Evolutionary conservation across 768 basidiomycete species (phyloP), one percentile per base, ranked within the genome.

Genomic region (Rhizopogon vinicolor): DNA sequence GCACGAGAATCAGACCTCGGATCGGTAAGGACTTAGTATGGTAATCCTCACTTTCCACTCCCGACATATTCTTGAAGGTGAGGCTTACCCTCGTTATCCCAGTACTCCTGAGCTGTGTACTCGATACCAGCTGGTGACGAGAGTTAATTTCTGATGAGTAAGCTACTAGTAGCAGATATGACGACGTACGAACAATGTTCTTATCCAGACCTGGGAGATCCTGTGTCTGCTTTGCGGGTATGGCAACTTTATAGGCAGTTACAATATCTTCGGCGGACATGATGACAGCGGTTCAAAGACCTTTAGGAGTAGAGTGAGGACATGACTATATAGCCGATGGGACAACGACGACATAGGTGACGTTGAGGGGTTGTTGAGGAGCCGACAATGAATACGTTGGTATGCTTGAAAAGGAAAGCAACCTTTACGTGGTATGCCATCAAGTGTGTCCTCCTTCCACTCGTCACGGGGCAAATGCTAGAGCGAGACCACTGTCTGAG

Each of bases 11-110:
- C 4, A 40, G 33, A 40, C 19, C 18, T n/a, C 16, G 1, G 7
- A 40, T 16, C 7, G 6, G 13, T 2, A 16, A 16, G 5, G 4
- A 1, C 14, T 40, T 16, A 40, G 25, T 25, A 25, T 16, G 4
- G 7, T 40, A 40, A 40, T 41, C 56, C 65, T 31, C 35, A 72
- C 74, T 81, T 84, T 41, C 75, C 78, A 22, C 67, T 71, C 4
- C 82, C 81, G 41, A 68, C 66, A 66, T 86, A 85, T 63, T 82
- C 78, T 49, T 72, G 65, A 46, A 81, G 70, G 60, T 68, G 75
- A 5, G 80, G 79, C 61, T 79, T 76, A 4, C 83, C 77, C 4
- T 77, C 61, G 44, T 81, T 68, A 60, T 83, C 76, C 83, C 79
- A 77, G 55, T 65, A 60, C 58, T 81, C 81, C 31, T 74, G 63